Base-by-base conservation (phyloP, 805 yeast species). In the Nadsonia fulvescens region DNA sequence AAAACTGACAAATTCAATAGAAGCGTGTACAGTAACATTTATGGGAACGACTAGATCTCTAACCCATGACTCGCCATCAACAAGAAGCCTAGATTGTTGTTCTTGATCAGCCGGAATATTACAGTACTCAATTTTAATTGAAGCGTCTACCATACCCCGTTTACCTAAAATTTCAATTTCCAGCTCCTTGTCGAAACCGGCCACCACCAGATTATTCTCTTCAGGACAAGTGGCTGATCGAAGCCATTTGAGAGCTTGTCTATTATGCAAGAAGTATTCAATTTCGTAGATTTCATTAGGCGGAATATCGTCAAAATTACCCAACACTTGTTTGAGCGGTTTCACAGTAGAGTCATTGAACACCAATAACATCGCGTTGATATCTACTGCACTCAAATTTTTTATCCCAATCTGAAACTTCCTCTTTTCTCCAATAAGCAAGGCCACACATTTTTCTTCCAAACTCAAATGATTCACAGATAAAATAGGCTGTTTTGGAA, bases 331-430 rank as follows among this genome's bases (percentile, higher is more conserved):
- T 32, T 59, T 64, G 28, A 77, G 46, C 1, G 73, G 65, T 16
- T 70, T 82, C 5, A 65, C 60, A 0, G 89, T 72, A 1, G 89
- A 72, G 41, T 79, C 93, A 52, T 67, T 56, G 37, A 70, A 70
- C 5, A 69, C 62, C 33, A 75, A 70, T 3, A 69, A 57, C 17
- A 79, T 37, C 25, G 61, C 56, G 29, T 70, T 64, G 22, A 74
- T 66, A 1, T 58, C 40, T 3, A 71, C 69, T 4, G 48, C 42
- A 0, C 86, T 70, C 11, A 61, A 54, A 43, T 81, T 79, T 24
- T 61, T 58, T 16, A 81, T 46, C 1, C 48, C 44, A 4, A 78
- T 44, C 2, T 57, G 50, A 32, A 76, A 65, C 2, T 43, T 35
- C 26, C 56, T 58, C 20, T 55, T 51, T 38, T 81, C 89, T 6